phyloP scores from a whole-genome alignment of 495 filamentous ascomycete species.

The Annulohypoxylon bovei region DNA sequence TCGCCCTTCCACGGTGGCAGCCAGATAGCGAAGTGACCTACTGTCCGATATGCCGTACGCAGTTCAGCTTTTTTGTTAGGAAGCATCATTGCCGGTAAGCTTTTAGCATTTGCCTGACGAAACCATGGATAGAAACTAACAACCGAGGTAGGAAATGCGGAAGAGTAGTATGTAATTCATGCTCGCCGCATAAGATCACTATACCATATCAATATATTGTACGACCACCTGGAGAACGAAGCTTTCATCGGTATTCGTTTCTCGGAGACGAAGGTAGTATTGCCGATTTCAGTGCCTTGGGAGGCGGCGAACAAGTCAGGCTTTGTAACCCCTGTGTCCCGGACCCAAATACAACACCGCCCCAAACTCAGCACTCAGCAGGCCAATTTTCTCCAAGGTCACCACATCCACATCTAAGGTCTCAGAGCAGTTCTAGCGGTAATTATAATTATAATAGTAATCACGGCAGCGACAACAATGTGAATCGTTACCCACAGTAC shows the following conservation, averaged over 20 bases:
- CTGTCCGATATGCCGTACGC: constrained; percentile 82
- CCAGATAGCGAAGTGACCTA: constrained; percentile 78
- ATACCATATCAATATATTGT: constrained; percentile 95
- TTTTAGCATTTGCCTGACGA: background rate
- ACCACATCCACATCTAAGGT: constrained; percentile 45
- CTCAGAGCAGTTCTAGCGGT: constrained; percentile 40
- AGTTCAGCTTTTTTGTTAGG: constrained; percentile 86
- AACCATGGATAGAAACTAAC: constrained; percentile 25
- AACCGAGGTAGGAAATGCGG: constrained; percentile 79
- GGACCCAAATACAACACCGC: constrained; percentile 83
- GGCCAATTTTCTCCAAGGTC: constrained; percentile 26
- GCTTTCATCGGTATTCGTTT: constrained; percentile 54
- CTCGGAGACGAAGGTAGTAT: constrained; percentile 58
- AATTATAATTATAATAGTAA: constrained; percentile 28
- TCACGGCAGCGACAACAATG: constrained; percentile 36
- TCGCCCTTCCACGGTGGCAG: constrained; percentile 80
- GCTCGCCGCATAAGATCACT: constrained; percentile 94
- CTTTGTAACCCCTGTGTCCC: constrained; percentile 96
- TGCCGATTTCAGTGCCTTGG: constrained; percentile 56
- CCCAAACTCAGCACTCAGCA: constrained; percentile 45
- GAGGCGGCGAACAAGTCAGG: constrained; percentile 86
- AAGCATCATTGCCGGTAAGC: constrained; percentile 88
- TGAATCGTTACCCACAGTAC: constrained; percentile 26
- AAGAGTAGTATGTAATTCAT: constrained; percentile 87
- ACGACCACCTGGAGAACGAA: constrained; percentile 69